Evolutionary conservation across 202 grass and related monocot genomes (phyloP), one percentile per base, ranked within the genome.

Genomic region (Digitaria exilis): DNA sequence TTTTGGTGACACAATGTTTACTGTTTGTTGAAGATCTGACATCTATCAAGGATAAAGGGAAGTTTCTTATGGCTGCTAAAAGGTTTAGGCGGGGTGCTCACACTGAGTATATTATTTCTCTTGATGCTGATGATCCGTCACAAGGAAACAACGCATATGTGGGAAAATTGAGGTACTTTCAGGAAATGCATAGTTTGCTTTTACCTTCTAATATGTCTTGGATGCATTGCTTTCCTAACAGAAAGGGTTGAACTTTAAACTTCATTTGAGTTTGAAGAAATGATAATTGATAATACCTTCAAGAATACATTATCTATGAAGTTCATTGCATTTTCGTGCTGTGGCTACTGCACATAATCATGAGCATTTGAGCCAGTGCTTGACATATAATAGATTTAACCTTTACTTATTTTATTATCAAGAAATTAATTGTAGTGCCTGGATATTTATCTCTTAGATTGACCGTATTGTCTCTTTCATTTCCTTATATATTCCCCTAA

Each of bases 61-160:
- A 86, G 30, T 82, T 89, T 82, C 78, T 86, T 49, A 65, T 89
- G 83, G 83, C 72, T 7, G 78, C 78, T 73, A 84, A 60, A 89
- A 89, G 83, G 41, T 42, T 72, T 89, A 67, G 73, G n/a, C n/a
- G 67, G 9, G 71, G 72, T 24, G 12, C 77, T 14, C 65, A 78
- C 3, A 78, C 9, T 41, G 82, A 85, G 57, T 89, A 85, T 43
- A 73, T 82, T 58, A 82, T 89, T 32, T 89, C 82, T 42, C 78
- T 89, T 59, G 56, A 89, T 59, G 71, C 45, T 31, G 80, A 82
- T 60, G 83, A 87, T 66, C 55, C 82, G 16, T 88, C 81, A 56
- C 80, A 91, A 91, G 88, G 87, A 88, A 91, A 73, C 29, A 89
- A 65, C 51, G 83, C 88, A 69, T 94, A 91, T 89, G 2, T 91